Evolutionary conservation across 345 rosid genomes (phyloP).

Genomic region (Geranium rotundifolium): DNA sequence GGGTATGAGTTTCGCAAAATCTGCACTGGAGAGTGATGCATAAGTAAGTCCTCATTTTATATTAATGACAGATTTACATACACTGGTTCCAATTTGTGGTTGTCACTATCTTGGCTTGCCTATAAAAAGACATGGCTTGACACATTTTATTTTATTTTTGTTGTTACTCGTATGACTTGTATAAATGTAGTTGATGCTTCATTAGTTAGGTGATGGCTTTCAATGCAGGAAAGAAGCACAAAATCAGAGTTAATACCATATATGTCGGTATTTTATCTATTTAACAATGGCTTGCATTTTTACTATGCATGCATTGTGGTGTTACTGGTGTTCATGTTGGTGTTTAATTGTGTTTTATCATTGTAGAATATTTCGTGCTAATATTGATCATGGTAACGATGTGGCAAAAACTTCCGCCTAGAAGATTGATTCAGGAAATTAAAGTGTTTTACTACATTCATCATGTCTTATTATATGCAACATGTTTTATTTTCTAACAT

Average conservation of each 20-base stretch:
- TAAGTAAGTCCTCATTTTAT: slow-evolving; percentile 30
- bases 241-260: slow-evolving; percentile 57
- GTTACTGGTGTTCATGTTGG: not conserved
- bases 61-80: not conserved
- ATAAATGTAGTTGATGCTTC: not conserved
- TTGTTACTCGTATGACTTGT: no score
- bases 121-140: no score
- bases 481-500: no score
- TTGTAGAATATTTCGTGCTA: not conserved
- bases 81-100: not conserved
- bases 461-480: no score
- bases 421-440: no score
- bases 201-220: slow-evolving; percentile 52
- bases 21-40: slow-evolving; percentile 92
- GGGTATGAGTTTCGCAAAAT: slow-evolving; percentile 97
- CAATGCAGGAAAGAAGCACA: slow-evolving; percentile 64
- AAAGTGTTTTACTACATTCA: no score
- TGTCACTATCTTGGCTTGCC: no score
- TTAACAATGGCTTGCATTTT: not conserved
- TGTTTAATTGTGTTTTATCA: not conserved
- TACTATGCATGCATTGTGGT: no score
- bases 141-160: no score
- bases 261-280: slow-evolving; percentile 39
- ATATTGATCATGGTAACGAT: no score
- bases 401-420: no score